Base-by-base conservation (phyloP, 1,139 yeast species). In the Suhomyces terraborum region DNA sequence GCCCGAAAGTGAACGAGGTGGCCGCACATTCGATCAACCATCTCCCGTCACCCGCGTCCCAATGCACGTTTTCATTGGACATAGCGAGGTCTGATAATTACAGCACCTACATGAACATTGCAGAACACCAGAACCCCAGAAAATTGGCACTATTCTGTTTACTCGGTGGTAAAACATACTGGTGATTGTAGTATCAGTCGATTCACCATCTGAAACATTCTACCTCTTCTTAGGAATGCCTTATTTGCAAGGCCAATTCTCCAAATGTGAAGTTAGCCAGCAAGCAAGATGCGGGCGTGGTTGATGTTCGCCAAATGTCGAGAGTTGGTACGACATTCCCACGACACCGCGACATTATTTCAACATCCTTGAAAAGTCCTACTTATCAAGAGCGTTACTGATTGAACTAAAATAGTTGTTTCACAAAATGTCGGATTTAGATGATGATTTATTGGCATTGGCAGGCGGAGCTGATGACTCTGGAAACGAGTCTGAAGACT, bases 381-480 rank as follows among this genome's bases (percentile, higher is more conserved):
- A 22, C 6, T 9, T 17, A 32, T 30, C 27, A 33, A 32, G 35
- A 38, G 16, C n/a, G 13, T 14, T 9, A 17, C 14, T 12, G 23
- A 21, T 22, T 19, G 19, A 23, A 5, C 17, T 12, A 20, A 8
- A 30, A 21, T 21, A 27, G 16, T 8, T n/a, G 28, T 23, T 23
- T 26, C 18, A 16, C 33, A 29, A 16, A 30, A 72, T 72, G 77
- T 70, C 76, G 45, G 93, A 84, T 63, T 78, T 85, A 58, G 95
- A 86, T 58, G 96, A 88, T 59, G 96, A 88, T 73, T 79, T 88
- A 65, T 77, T 89, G 60, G 96, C 95, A 6, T 77, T 89, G 51
- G 97, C 96, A 26, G 96, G 95, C 43, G 88, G 83, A 24, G 86
- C 76, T 35, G 67, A 51, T 7, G 58, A 46, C 30, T 65, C 62